These are phyloP conservation scores for Magnusiomyces paraingens DNA, from an alignment of 1,139 yeast genomes.

Conservation along the genomic window DNA sequence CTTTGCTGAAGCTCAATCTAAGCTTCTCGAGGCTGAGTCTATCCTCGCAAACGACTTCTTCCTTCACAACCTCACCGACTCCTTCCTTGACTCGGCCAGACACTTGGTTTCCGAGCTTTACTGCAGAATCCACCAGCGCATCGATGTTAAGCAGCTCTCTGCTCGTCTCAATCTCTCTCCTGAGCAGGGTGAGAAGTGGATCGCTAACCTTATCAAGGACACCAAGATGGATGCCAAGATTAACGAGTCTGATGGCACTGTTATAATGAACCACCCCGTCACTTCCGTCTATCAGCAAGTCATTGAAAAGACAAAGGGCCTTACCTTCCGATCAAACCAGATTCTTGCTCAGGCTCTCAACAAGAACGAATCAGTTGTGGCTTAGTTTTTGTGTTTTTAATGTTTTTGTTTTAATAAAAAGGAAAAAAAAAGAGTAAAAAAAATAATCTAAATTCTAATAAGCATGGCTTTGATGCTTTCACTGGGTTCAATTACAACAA, in stretches of 20 bases:
- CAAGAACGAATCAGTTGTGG: slow-evolving; percentile 20
- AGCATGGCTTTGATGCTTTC: slow-evolving; percentile 1
- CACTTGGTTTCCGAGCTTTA: slow-evolving; percentile 47
- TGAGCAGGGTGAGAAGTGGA: slow-evolving; percentile 47
- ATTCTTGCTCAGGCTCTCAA: slow-evolving; percentile 36
- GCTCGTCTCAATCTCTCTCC: slow-evolving; percentile 38
- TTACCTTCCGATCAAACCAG: slow-evolving; percentile 51
- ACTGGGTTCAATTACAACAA: background rate
- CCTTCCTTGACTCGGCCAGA: slow-evolving; percentile 43
- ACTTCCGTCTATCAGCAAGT: slow-evolving; percentile 49
- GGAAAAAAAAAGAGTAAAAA: background rate
- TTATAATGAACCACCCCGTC: slow-evolving; percentile 42
- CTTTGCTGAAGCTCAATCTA: slow-evolving; percentile 44
- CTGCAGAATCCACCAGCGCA: slow-evolving; percentile 47
- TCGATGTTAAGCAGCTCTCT: slow-evolving; percentile 41
- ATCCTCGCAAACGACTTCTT: slow-evolving; percentile 51
- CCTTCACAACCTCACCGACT: slow-evolving; percentile 39
- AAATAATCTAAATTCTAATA: background rate
- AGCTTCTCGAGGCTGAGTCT: slow-evolving; percentile 42
- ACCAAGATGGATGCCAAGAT: slow-evolving; percentile 46
- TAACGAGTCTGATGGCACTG: slow-evolving; percentile 43
- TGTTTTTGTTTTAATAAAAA: background rate
- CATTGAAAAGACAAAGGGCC: slow-evolving; percentile 54
- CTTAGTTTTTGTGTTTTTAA: slow-evolving; percentile 7
- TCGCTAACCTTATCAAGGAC: slow-evolving; percentile 44